Evolutionary conservation across 306 rosid species (phyloP), one percentile per base, ranked within the genome.

Genomic region (Elaeagnus macrophylla): DNA sequence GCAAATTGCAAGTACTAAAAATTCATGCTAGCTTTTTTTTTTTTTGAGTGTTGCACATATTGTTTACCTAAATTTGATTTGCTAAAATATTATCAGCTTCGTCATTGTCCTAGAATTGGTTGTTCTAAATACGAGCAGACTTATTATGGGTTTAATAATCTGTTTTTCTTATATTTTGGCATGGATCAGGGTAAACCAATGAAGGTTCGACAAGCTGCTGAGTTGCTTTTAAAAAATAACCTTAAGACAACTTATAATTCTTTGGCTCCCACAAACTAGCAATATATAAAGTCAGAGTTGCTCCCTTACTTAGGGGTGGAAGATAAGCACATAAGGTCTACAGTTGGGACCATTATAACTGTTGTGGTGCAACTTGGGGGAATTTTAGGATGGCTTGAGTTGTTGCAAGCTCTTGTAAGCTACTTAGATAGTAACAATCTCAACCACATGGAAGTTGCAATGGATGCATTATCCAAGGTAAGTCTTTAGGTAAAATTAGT

Each of bases 361-460:
- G 99, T 83, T 39, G 73, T 88, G 61, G 83, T 84, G 72, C 95
- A 84, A 63, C 75, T 83, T 16, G 95, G 78, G 51, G 99, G 99
- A 66, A n/a, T n/a, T n/a, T n/a, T n/a, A n/a, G n/a, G n/a, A n/a
- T n/a, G n/a, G n/a, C n/a, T n/a, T n/a, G n/a, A n/a, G n/a, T n/a
- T n/a, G n/a, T n/a, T n/a, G n/a, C n/a, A n/a, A n/a, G n/a, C n/a
- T n/a, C n/a, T n/a, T n/a, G n/a, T n/a, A n/a, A n/a, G n/a, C n/a
- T n/a, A n/a, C n/a, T n/a, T n/a, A n/a, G n/a, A n/a, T n/a, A n/a
- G n/a, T n/a, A n/a, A n/a, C n/a, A n/a, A n/a, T n/a, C n/a, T n/a
- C n/a, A n/a, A n/a, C n/a, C n/a, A 84, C 74, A 84, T 93, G 99
- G 99, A 93, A 82, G 99, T 96, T 53, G 99, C 96, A 40, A 93